Evolutionary conservation across 306 rosid genomes (phyloP).

Genomic region (Trifolium pratense): DNA sequence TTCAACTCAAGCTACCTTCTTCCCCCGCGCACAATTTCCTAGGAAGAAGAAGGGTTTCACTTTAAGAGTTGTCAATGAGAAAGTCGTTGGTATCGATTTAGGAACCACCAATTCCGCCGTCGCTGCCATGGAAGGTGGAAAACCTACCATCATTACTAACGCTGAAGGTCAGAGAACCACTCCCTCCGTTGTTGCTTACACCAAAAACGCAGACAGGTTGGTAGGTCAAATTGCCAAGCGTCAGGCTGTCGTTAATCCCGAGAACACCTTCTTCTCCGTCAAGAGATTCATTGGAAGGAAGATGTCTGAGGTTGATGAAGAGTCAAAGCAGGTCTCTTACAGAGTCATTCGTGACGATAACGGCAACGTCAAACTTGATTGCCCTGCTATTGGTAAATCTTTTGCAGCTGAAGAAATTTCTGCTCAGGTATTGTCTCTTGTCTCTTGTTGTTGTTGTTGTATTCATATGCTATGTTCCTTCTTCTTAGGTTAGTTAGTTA

Average conservation of each 20-base stretch:
- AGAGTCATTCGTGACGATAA: conserved; percentile 76
- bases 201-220: conserved; percentile 81
- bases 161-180: conserved; percentile 93
- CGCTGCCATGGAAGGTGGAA: conserved; percentile 92
- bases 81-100: conserved; percentile 81
- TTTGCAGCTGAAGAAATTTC: conserved; percentile 93
- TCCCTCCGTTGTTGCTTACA: conserved; percentile 93
- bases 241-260: conserved; percentile 89
- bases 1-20: too few species aligned
- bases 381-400: conserved; percentile 80
- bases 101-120: conserved; percentile 88
- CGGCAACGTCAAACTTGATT: conserved; percentile 85
- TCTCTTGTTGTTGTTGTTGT: too few species aligned
- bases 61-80: conserved; percentile 71
- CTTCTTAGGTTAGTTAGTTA: too few species aligned
- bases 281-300: conserved; percentile 92
- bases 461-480: neutral
- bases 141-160: conserved; percentile 83
- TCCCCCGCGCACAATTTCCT: conserved; percentile 49
- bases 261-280: conserved; percentile 85
- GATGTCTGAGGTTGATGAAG: conserved; percentile 92
- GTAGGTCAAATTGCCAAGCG: conserved; percentile 94
- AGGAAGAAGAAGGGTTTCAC: conserved; percentile 46
- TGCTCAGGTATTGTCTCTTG: conserved; percentile 80
- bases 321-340: conserved; percentile 89